Evolutionary conservation across 2,329 filamentous ascomycete species (phyloP).

Genomic region (Gnomoniopsis smithogilvyi): DNA sequence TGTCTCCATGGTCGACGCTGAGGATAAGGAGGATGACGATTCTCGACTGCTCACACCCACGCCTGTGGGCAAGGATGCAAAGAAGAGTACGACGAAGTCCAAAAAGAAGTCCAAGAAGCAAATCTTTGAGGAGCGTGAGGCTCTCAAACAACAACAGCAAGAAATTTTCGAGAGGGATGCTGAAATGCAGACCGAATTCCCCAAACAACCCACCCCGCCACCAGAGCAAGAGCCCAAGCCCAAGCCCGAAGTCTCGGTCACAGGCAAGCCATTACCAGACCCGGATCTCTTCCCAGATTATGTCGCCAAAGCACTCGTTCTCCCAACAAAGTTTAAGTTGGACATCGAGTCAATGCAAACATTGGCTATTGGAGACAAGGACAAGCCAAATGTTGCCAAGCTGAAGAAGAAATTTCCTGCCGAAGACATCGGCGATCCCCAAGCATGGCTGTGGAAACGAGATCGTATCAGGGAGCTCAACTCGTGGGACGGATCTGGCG

Average conservation of each 20-base stretch:
- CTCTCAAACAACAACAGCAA: constrained; percentile 54
- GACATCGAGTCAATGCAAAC: constrained; percentile 43
- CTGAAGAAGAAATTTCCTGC: constrained; percentile 46
- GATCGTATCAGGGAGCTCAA: constrained; percentile 57
- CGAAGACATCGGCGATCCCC: constrained; percentile 45
- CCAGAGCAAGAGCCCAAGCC: constrained; percentile 28
- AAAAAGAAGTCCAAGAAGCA: constrained; percentile 82
- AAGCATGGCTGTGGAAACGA: constrained; percentile 56
- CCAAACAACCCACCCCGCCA: constrained; percentile 26
- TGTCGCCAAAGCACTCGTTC: constrained; percentile 41
- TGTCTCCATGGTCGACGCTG: constrained; percentile 41
- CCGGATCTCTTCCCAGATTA: constrained; percentile 48
- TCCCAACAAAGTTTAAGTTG: constrained; percentile 43
- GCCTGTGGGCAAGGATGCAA: constrained; percentile 46
- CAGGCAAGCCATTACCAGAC: constrained; percentile 31
- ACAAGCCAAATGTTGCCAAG: constrained; percentile 46
- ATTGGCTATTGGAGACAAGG: constrained; percentile 40
- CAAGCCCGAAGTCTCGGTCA: constrained; percentile 31
- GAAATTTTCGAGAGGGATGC: constrained; percentile 44
- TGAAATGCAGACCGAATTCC: constrained; percentile 31
- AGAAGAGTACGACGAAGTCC: constrained; percentile 53
- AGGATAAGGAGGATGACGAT: constrained; percentile 44
- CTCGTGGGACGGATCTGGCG: constrained; percentile 28
- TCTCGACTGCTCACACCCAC: constrained; percentile 46
- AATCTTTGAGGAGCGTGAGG: constrained; percentile 64